Conservation (phyloP, 208 protist species). For the Trypanosoma vivax region DNA sequence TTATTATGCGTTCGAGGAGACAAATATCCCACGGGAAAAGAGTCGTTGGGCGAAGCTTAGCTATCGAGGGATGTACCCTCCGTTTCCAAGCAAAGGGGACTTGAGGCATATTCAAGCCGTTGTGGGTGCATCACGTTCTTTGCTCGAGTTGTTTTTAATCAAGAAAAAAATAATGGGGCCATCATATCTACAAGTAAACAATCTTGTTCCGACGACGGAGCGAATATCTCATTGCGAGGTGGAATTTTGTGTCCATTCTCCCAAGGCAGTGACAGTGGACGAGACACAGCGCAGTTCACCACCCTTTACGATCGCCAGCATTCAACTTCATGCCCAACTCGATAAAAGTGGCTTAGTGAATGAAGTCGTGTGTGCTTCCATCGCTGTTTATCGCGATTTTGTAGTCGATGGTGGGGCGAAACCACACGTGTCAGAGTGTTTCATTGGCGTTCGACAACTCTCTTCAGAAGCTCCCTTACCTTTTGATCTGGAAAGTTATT, state of each 20-base stretch:
- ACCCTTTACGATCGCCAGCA: constrained; percentile 76
- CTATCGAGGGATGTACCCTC: constrained; percentile 72
- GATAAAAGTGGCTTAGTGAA: constrained; percentile 62
- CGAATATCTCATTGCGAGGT: constrained; percentile 80
- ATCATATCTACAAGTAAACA: constrained; percentile 73
- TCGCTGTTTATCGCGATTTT: constrained; percentile 76
- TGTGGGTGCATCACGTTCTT: constrained; percentile 76
- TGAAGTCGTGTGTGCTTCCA: constrained; percentile 88
- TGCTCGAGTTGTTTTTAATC: constrained; percentile 92
- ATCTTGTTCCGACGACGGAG: constrained; percentile 22
- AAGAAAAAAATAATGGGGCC: constrained; percentile 93
- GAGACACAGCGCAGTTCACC: constrained; percentile 56
- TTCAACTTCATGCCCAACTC: constrained; percentile 88
- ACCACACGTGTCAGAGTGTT: constrained; percentile 30
- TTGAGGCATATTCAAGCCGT: constrained; percentile 68
- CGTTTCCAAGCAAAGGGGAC: constrained; percentile 26
- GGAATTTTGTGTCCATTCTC: constrained; percentile 70
- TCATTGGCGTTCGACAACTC: constrained; percentile 57
- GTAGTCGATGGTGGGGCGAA: constrained; percentile 56
- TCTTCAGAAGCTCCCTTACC: constrained; percentile 36
- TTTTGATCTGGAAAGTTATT: constrained; percentile 74
- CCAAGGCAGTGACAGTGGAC: constrained; percentile 63
- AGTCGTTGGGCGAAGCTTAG: constrained; percentile 85
- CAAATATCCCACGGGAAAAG: constrained; percentile 67
- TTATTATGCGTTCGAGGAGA: constrained; percentile 92